Conservation (phyloP, 225 moss, liverwort and hornwort genomes). For the Climacium dendroides region DNA sequence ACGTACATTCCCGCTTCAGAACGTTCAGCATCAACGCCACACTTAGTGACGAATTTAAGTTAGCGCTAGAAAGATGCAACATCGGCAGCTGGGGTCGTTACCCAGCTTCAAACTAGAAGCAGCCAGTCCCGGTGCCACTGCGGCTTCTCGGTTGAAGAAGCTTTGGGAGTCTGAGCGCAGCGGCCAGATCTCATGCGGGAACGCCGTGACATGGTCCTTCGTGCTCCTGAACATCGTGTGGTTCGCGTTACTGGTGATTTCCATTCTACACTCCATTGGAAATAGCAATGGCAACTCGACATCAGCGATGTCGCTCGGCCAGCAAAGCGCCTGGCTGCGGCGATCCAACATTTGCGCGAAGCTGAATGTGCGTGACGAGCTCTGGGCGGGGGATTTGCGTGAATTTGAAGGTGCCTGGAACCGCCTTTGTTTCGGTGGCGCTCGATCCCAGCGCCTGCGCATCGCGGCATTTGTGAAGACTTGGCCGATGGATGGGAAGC, state of each 20-base stretch:
- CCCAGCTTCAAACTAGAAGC: not conserved
- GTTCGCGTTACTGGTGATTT: not conserved
- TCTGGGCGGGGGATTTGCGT: not conserved
- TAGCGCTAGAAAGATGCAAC: not conserved
- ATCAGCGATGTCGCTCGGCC: not conserved
- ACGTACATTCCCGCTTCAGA: no score
- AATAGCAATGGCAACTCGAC: not conserved
- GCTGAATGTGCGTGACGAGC: not conserved
- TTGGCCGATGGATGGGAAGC: not conserved
- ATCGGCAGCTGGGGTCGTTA: not conserved
- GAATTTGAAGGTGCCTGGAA: constrained; percentile 7
- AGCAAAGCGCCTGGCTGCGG: not conserved
- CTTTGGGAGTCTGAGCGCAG: not conserved
- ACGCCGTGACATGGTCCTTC: not conserved
- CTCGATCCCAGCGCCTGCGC: not conserved
- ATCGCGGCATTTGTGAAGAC: constrained; percentile 4
- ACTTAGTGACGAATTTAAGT: not conserved
- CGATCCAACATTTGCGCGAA: not conserved
- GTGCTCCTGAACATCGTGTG: not conserved
- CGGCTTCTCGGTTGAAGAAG: not conserved
- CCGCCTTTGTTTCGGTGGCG: not conserved
- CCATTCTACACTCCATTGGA: not conserved
- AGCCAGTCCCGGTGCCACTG: not conserved
- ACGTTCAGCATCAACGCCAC: no score
- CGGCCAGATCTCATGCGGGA: not conserved